A percentile compares a stretch with the other conserved stretches of the same genome.
phyloP scores from a whole-genome alignment of 805 yeast species.

The Debaryomyces prosopidis region DNA sequence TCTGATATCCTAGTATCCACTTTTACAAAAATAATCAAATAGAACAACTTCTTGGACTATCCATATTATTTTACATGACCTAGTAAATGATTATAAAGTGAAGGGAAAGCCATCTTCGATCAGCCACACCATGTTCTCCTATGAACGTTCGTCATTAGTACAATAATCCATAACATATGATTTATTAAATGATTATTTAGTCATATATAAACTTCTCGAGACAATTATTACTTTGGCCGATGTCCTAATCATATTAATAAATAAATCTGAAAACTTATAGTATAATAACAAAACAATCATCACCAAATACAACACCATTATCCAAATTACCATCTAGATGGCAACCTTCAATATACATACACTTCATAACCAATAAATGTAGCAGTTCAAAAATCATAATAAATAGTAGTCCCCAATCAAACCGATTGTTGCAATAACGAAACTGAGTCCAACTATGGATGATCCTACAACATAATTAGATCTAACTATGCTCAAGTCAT shows the following conservation, averaged over 20 bases:
- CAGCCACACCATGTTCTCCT: too few relatives aligned
- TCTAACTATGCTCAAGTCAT: conserved; percentile 32
- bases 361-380: background rate
- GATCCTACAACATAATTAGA: conserved; percentile 42
- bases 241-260: background rate
- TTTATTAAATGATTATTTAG: too few relatives aligned
- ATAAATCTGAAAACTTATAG: background rate
- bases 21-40: too few relatives aligned
- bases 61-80: too few relatives aligned
- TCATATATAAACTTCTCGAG: too few relatives aligned
- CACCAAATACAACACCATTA: background rate
- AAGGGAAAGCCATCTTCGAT: too few relatives aligned
- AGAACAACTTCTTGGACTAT: too few relatives aligned
- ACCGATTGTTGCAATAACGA: conserved; percentile 54
- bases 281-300: background rate
- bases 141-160: too few relatives aligned
- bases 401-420: conserved; percentile 51
- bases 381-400: conserved; percentile 11
- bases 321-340: background rate
- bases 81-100: too few relatives aligned
- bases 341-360: conserved; percentile 3
- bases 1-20: too few relatives aligned
- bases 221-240: too few relatives aligned
- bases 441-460: conserved; percentile 44
- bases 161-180: too few relatives aligned